Percentiles rank a stretch among this genome's conserved stretches.
These are phyloP conservation scores for Podospora pseudocomata DNA, from an alignment of 495 filamentous ascomycete species.

Conservation along the genomic window DNA sequence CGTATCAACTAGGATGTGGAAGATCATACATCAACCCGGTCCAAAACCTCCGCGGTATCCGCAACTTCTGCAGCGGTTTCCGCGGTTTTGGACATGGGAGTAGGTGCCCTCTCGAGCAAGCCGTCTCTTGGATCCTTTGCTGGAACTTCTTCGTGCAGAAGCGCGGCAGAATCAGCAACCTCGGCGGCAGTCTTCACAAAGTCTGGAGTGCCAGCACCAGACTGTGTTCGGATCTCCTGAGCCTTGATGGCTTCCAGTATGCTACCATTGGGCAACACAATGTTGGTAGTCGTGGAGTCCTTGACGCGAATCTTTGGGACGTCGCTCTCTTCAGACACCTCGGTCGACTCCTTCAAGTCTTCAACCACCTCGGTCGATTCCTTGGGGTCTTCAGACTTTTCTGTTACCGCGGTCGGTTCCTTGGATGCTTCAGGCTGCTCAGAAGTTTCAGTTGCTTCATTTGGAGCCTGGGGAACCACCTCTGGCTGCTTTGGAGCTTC, in stretches of 20 bases:
- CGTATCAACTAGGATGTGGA: constrained; percentile 16
- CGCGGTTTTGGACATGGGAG: constrained; percentile 39
- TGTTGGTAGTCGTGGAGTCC: neutral
- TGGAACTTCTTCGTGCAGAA: constrained; percentile 33
- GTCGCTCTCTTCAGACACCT: neutral
- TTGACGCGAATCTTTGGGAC: neutral
- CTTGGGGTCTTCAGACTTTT: too few relatives aligned
- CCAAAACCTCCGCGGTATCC: constrained; percentile 39
- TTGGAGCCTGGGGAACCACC: too few relatives aligned
- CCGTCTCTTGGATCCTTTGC: constrained; percentile 29
- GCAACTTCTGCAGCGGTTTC: constrained; percentile 48
- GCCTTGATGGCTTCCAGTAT: constrained; percentile 10
- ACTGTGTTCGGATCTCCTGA: constrained; percentile 1
- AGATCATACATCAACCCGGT: constrained; percentile 29
- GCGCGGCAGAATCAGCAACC: constrained; percentile 41
- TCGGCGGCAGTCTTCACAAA: constrained; percentile 35
- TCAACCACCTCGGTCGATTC: too few relatives aligned
- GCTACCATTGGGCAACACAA: neutral
- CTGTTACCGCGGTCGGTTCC: too few relatives aligned
- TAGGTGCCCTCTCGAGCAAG: constrained; percentile 29
- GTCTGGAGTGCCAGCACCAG: constrained; percentile 24
- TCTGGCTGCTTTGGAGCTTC: too few relatives aligned
- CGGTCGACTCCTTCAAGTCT: neutral
- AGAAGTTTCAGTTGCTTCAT: too few relatives aligned
- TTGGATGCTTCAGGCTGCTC: too few relatives aligned